Conservation (phyloP, 306 rosid genomes). For the Sphenostylis stenocarpa region DNA sequence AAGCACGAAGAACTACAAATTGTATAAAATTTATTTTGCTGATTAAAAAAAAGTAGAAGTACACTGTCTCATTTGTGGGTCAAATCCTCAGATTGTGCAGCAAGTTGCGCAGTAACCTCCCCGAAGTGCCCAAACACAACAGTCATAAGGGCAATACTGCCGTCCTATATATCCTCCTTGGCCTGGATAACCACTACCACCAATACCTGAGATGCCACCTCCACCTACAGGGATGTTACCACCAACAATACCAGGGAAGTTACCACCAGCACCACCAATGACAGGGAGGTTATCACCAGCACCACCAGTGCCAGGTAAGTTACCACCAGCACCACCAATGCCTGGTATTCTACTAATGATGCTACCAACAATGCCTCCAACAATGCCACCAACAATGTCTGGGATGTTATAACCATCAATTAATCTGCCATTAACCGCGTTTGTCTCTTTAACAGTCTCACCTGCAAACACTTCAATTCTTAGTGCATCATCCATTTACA, state of each 20-base stretch:
- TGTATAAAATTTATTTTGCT: too few relatives aligned
- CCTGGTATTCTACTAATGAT: too few relatives aligned
- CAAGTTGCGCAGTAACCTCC: neutral
- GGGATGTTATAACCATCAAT: neutral
- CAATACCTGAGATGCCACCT: neutral
- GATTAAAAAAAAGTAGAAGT: too few relatives aligned
- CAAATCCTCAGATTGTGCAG: neutral
- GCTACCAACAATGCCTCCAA: too few relatives aligned
- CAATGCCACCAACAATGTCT: neutral
- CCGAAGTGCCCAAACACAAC: neutral
- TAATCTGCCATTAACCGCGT: neutral
- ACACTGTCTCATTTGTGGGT: neutral
- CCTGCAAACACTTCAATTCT: neutral
- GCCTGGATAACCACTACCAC: neutral
- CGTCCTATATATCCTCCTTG: neutral
- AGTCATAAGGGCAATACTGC: neutral
- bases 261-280: too few relatives aligned
- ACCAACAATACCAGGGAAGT: neutral
- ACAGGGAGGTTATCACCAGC: too few relatives aligned
- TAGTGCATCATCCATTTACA: too few relatives aligned
- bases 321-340: too few relatives aligned
- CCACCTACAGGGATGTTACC: too few relatives aligned
- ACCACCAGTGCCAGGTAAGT: neutral
- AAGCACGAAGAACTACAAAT: too few relatives aligned
- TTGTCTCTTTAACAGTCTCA: neutral